phyloP scores from a whole-genome alignment of 495 filamentous ascomycete genomes.

The Pseudotulostoma volvatum region DNA sequence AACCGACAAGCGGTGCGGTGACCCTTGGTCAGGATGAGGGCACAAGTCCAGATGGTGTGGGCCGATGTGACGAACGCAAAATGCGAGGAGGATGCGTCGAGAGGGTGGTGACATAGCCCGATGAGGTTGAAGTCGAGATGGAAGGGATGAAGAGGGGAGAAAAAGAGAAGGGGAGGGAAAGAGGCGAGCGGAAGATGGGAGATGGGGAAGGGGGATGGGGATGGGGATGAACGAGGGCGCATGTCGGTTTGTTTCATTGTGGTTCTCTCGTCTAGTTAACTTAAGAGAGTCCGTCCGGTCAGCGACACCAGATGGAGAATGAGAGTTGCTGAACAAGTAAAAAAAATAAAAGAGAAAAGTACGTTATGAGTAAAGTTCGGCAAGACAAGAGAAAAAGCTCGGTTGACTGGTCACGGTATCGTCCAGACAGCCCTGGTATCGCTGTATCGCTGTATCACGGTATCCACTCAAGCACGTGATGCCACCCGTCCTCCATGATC shows the following conservation, averaged over 20 bases:
- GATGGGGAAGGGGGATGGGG: conserved; percentile 10
- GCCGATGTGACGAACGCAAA: conserved; percentile 1
- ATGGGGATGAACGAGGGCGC: conserved; percentile 5
- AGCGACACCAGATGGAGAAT: no score
- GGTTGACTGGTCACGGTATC: conserved; percentile 8
- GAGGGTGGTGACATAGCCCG: conserved; percentile 18
- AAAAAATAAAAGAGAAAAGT: no score
- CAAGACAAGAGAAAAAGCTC: conserved; percentile 5
- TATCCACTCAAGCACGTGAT: no score
- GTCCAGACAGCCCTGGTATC: no score
- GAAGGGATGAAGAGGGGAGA: conserved; percentile 8
- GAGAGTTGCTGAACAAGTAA: no score
- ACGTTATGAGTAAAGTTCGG: background rate
- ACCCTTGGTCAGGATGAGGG: conserved; percentile 1
- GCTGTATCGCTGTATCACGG: no score
- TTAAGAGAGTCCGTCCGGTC: no score
- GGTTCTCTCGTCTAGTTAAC: no score
- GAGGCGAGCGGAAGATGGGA: conserved; percentile 1
- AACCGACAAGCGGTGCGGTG: conserved; percentile 1
- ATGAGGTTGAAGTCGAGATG: conserved; percentile 7
- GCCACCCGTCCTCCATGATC: no score
- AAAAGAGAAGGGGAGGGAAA: conserved; percentile 9
- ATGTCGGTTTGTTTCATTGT: conserved; percentile 16
- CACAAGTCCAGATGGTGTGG: conserved; percentile 2
- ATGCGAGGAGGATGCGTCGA: conserved; percentile 4